Conservation (phyloP, 345 rosid species). For the Acer saccharum region DNA sequence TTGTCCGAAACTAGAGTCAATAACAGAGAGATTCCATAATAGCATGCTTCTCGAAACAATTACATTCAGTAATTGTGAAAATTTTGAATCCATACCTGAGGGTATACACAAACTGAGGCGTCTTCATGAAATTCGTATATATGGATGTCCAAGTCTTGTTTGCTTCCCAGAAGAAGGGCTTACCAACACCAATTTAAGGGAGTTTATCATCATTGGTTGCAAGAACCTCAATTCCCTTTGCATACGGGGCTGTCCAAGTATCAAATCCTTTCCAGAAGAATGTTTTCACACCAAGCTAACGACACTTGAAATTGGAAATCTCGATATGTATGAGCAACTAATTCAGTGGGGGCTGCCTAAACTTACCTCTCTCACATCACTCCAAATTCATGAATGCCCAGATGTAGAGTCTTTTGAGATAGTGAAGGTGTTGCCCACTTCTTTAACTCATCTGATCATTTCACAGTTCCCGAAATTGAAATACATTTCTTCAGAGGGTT, state of each 20-base stretch:
- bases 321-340: neutral
- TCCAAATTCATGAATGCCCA: neutral
- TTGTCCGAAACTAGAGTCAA: neutral
- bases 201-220: neutral
- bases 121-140: neutral
- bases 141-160: neutral
- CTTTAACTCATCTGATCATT: neutral
- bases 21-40: neutral
- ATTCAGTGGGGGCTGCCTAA: conserved; percentile 24
- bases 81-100: neutral
- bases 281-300: conserved; percentile 7
- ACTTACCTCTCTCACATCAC: conserved; percentile 15
- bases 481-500: neutral
- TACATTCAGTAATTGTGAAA: neutral
- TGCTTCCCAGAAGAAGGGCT: conserved; percentile 8
- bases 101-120: neutral
- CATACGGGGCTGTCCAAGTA: neutral
- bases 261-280: conserved; percentile 10
- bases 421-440: conserved; percentile 19
- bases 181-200: neutral
- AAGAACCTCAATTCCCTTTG: neutral
- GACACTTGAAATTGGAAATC: neutral
- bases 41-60: neutral
- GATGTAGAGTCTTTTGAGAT: conserved; percentile 21
- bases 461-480: neutral